Percentiles rank a stretch among this genome's conserved stretches.
These are phyloP conservation scores for Yamadazyma akitaensis DNA, from an alignment of 805 yeast species.

Conservation along the genomic window DNA sequence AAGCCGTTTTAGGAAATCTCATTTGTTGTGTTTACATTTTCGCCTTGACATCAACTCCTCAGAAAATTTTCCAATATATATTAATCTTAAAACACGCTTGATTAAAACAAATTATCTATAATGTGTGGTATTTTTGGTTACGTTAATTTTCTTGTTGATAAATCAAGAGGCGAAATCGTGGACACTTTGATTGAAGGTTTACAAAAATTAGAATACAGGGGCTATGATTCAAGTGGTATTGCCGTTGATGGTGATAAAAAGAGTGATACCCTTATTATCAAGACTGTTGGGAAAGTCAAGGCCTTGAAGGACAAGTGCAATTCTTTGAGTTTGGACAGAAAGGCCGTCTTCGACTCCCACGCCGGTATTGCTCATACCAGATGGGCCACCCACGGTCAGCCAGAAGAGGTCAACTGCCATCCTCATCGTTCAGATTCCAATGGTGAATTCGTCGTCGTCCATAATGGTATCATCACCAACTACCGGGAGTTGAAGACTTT, in stretches of 20 bases:
- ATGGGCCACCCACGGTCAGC: slow-evolving; percentile 99
- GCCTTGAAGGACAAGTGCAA: slow-evolving; percentile 68
- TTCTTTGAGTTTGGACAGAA: slow-evolving; percentile 49
- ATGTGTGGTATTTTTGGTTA: slow-evolving; percentile 95
- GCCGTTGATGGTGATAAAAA: slow-evolving; percentile 88
- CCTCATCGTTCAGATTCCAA: slow-evolving; percentile 87
- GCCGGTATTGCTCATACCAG: slow-evolving; percentile 98
- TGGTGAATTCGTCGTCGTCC: slow-evolving; percentile 88
- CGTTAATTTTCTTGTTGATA: slow-evolving; percentile 91
- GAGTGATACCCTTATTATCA: slow-evolving; percentile 68
- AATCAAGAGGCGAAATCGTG: slow-evolving; percentile 87
- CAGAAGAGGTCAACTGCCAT: slow-evolving; percentile 82
- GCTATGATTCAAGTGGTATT: slow-evolving; percentile 96
- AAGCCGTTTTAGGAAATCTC: slow-evolving; percentile 4
- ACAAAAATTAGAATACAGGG: slow-evolving; percentile 89
- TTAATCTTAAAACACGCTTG: not conserved
- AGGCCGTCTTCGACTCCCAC: slow-evolving; percentile 72
- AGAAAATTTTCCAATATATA: slow-evolving; percentile 2
- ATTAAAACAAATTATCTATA: not conserved
- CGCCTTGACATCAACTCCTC: not conserved
- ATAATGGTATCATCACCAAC: slow-evolving; percentile 97
- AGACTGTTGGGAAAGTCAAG: slow-evolving; percentile 89
- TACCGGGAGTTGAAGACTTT: slow-evolving; percentile 87
- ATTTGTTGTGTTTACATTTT: slow-evolving; percentile 6
- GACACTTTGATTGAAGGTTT: slow-evolving; percentile 85